Percentiles rank a stretch among this genome's conserved stretches.
Evolutionary conservation across 768 basidiomycete genomes (phyloP).

Genomic region (Candolleomyces eurysporus): DNA sequence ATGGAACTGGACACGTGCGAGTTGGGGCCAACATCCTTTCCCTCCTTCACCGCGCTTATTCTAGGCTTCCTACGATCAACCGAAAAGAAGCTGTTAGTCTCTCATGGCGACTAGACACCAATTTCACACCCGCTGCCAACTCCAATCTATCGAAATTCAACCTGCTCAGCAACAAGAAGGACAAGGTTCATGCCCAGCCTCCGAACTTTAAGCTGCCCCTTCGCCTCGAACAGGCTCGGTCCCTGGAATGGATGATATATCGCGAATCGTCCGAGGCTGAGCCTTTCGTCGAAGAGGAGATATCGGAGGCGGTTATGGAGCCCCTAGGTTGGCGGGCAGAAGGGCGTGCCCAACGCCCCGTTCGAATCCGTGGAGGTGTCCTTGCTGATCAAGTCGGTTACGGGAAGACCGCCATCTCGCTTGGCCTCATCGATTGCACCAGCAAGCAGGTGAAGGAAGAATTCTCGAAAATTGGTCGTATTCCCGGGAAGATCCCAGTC

Average conservation of each 20-base stretch:
- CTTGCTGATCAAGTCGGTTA: constrained; percentile 96
- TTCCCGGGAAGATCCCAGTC: constrained; percentile 68
- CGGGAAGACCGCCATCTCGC: constrained; percentile 93
- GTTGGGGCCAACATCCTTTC: constrained; percentile 89
- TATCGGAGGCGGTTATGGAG: constrained; percentile 84
- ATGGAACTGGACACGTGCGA: constrained; percentile 66
- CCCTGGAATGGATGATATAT: constrained; percentile 87
- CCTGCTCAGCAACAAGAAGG: constrained; percentile 73
- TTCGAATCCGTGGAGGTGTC: constrained; percentile 82
- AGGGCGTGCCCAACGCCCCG: constrained; percentile 77
- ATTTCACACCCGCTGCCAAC: constrained; percentile 65
- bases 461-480: constrained; percentile 46
- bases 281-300: constrained; percentile 91
- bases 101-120: constrained; percentile 82
- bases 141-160: constrained; percentile 61
- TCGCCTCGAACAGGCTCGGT: constrained; percentile 85
- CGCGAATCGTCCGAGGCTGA: constrained; percentile 65
- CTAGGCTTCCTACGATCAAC: constrained; percentile 65
- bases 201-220: constrained; percentile 73
- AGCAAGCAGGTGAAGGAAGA: constrained; percentile 55
- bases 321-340: constrained; percentile 94
- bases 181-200: constrained; percentile 72
- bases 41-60: constrained; percentile 80
- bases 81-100: constrained; percentile 48
- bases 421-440: constrained; percentile 82